A percentile compares a stretch with the other conserved stretches of the same genome.
These are phyloP conservation scores for Coemansia linderi DNA, from an alignment of 371 early-diverging fungal genomes.

Conservation along the genomic window DNA sequence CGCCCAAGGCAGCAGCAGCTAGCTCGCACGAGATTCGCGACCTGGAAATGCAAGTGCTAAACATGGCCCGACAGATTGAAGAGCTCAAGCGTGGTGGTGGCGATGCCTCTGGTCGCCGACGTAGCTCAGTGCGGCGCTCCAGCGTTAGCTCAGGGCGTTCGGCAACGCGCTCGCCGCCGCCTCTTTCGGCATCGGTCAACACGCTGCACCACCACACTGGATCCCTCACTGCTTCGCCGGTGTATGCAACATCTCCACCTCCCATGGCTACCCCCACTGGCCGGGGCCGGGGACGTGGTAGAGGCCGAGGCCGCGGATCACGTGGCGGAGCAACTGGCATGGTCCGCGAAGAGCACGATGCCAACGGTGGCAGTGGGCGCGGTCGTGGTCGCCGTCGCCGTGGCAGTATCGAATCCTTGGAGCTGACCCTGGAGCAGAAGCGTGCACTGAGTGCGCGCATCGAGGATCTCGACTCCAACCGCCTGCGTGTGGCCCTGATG, in stretches of 20 bases:
- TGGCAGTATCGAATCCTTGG: conserved; percentile 55
- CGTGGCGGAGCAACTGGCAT: conserved; percentile 22
- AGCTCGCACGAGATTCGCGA: conserved; percentile 61
- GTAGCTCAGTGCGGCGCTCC: conserved; percentile 45
- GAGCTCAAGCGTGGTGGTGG: conserved; percentile 61
- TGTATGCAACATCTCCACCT: conserved; percentile 26
- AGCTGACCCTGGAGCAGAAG: conserved; percentile 88
- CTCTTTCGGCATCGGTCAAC: conserved; percentile 15
- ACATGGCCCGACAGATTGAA: conserved; percentile 66
- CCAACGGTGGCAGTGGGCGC: conserved; percentile 21
- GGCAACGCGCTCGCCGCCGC: conserved; percentile 41
- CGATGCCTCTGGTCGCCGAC: conserved; percentile 33
- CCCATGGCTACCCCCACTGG: conserved; percentile 12
- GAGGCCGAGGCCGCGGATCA: conserved; percentile 42
- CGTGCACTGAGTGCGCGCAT: conserved; percentile 83
- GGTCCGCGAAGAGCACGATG: conserved; percentile 25
- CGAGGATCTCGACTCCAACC: conserved; percentile 74
- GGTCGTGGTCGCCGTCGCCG: conserved; percentile 49
- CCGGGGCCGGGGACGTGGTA: conserved; percentile 40
- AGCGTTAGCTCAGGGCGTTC: conserved; percentile 46
- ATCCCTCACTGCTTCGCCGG: conserved; percentile 19
- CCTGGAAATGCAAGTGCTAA: conserved; percentile 65
- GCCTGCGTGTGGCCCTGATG: conserved; percentile 75
- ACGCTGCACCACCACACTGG: conserved; percentile 25
- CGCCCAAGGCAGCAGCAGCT: conserved; percentile 42